Base-by-base conservation (phyloP, 1,139 yeast species). In the Suhomyces bolitotheri region DNA sequence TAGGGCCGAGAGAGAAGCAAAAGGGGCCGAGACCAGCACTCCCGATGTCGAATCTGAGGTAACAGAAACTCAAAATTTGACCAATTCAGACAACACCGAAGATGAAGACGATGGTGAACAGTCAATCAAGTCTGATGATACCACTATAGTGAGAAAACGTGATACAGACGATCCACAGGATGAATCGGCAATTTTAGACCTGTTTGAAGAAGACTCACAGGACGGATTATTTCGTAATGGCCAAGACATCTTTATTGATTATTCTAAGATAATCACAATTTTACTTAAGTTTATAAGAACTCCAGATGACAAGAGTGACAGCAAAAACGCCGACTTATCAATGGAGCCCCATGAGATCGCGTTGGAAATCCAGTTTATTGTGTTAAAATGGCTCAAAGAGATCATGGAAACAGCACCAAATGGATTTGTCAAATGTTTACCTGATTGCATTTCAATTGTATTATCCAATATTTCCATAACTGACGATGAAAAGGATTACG, bases 211-310 rank as follows among this genome's bases (percentile, higher is more conserved):
- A 24, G 23, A 26, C 39, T 41, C 20, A 82, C 79, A 15, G 86
- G 80, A 14, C 14, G 37, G 37, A 17, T 22, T 80, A 7, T 83
- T 83, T 49, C 69, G 82, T 12, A 87, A 87, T 3, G 97, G 97
- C 0, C 96, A 89, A 54, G 95, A 92, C 53, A 82, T 89, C 14
- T 78, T 77, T 43, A 73, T 92, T 32, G 94, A 90, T 58, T 88
- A 81, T 51, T 79, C 89, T 4, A 84, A 79, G 49, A 82, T 92
- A 31, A 82, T 89, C 32, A 87, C 81, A 38, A 89, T 90, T 29
- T 62, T 92, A 28, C 76, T 92, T 21, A 78, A 89, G 2, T 88
- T 88, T 46, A 66, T 94, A 34, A 85, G 86, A 43, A 76, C 83
- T 1, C 36, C 47, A 1, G 55, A 51, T 16, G 54, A 45, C 8